A percentile compares a stretch with the other conserved stretches of the same genome.
These are phyloP conservation scores for Phaeosphaeria sp. DNA, from an alignment of 2,329 filamentous ascomycete genomes.

Conservation along the genomic window DNA sequence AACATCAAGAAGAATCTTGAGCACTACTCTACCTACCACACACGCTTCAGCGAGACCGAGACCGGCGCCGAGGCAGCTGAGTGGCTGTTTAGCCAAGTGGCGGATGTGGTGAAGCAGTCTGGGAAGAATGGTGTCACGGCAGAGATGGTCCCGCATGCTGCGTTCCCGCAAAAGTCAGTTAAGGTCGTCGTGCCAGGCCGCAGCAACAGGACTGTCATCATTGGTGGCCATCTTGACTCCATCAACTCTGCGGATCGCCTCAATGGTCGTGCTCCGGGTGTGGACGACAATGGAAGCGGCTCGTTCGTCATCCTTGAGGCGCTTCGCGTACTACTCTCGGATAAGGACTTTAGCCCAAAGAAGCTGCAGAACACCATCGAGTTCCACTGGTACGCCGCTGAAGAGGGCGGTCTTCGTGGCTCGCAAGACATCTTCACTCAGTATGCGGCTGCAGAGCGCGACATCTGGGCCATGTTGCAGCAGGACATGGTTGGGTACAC, in stretches of 20 bases:
- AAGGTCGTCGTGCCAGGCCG: slow-evolving; percentile 86
- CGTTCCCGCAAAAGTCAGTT: slow-evolving; percentile 84
- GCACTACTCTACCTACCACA: slow-evolving; percentile 22
- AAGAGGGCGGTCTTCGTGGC: slow-evolving; percentile 84
- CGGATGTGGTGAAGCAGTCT: slow-evolving; percentile 71
- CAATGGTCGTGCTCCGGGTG: slow-evolving; percentile 51
- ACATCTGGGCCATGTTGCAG: slow-evolving; percentile 94
- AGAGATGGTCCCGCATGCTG: slow-evolving; percentile 72
- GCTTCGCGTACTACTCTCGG: slow-evolving; percentile 76
- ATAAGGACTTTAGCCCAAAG: slow-evolving; percentile 70
- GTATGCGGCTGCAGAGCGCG: slow-evolving; percentile 73
- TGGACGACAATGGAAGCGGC: slow-evolving; percentile 83
- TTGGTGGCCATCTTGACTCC: slow-evolving; percentile 73
- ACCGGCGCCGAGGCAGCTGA: slow-evolving; percentile 77
- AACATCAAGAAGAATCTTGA: slow-evolving; percentile 25
- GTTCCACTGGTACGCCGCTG: slow-evolving; percentile 94
- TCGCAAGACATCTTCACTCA: slow-evolving; percentile 85
- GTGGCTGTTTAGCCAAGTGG: slow-evolving; percentile 79
- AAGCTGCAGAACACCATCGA: slow-evolving; percentile 84
- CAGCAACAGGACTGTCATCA: slow-evolving; percentile 79
- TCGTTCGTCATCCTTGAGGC: slow-evolving; percentile 93
- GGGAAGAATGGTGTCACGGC: slow-evolving; percentile 74
- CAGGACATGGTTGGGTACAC: slow-evolving; percentile 91
- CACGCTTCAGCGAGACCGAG: slow-evolving; percentile 22
- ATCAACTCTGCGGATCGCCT: slow-evolving; percentile 8